These are phyloP conservation scores for Xerocomus minutiporus DNA, from an alignment of 1,284 basidiomycete species.

Conservation along the genomic window DNA sequence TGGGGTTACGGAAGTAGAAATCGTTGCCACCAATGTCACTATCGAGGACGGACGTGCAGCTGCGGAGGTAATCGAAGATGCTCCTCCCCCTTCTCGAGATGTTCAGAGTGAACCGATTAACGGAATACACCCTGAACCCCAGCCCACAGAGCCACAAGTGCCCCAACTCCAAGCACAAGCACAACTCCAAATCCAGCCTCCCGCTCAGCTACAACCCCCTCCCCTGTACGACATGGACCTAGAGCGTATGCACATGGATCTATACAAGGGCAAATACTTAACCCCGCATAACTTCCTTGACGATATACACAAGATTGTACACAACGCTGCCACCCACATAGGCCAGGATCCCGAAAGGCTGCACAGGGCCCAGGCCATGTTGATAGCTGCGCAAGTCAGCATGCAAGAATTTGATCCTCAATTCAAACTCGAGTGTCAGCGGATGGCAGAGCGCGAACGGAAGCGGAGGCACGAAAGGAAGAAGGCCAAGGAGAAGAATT, in stretches of 20 bases:
- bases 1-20: slow-evolving; percentile 26
- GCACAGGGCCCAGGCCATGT: slow-evolving; percentile 86
- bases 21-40: slow-evolving; percentile 38
- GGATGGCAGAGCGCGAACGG: slow-evolving; percentile 79
- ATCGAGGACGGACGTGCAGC: slow-evolving; percentile 42
- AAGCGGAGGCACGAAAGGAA: slow-evolving; percentile 60
- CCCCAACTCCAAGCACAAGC: slow-evolving; percentile 36
- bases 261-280: slow-evolving; percentile 86
- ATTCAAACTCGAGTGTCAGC: slow-evolving; percentile 81
- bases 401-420: slow-evolving; percentile 85
- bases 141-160: slow-evolving; percentile 16
- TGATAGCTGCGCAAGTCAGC: slow-evolving; percentile 81
- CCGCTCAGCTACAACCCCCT: slow-evolving; percentile 12
- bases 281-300: slow-evolving; percentile 85
- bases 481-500: slow-evolving; percentile 41
- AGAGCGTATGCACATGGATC: slow-evolving; percentile 83
- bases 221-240: slow-evolving; percentile 79
- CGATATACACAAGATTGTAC: slow-evolving; percentile 85
- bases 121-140: slow-evolving; percentile 25
- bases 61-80: slow-evolving; percentile 43
- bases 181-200: slow-evolving; percentile 17
- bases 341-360: slow-evolving; percentile 73
- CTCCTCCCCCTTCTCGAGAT: slow-evolving; percentile 25
- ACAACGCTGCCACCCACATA: slow-evolving; percentile 71
- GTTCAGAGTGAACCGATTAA: slow-evolving; percentile 32